phyloP scores from a whole-genome alignment of 1,284 basidiomycete species.

The Anthracocystis setariae region DNA sequence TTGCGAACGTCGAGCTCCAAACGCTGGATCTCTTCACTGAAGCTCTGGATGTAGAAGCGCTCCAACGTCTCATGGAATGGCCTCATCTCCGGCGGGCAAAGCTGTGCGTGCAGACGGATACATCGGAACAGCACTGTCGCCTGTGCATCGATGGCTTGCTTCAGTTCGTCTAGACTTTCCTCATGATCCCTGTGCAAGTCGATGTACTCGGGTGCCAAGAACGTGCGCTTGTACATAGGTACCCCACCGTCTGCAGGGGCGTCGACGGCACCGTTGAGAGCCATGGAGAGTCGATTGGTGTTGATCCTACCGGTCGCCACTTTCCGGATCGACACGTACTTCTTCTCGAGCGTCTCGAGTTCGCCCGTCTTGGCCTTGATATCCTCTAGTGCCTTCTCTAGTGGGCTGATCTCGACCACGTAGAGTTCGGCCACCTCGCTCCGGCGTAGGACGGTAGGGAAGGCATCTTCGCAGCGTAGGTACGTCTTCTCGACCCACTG shows the following conservation, averaged over 20 bases:
- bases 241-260: slow-evolving; percentile 81
- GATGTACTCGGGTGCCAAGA: slow-evolving; percentile 79
- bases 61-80: slow-evolving; percentile 90
- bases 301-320: slow-evolving; percentile 73
- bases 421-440: slow-evolving; percentile 85
- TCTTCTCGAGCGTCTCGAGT: slow-evolving; percentile 76
- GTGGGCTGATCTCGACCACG: slow-evolving; percentile 82
- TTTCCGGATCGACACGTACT: slow-evolving; percentile 81
- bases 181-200: slow-evolving; percentile 77
- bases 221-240: slow-evolving; percentile 71
- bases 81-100: slow-evolving; percentile 86
- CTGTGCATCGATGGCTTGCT: slow-evolving; percentile 77
- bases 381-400: slow-evolving; percentile 84
- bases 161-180: slow-evolving; percentile 77
- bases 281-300: slow-evolving; percentile 87
- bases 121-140: slow-evolving; percentile 83
- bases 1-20: slow-evolving; percentile 50
- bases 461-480: slow-evolving; percentile 76
- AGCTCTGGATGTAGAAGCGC: slow-evolving; percentile 86
- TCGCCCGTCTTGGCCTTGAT: slow-evolving; percentile 82
- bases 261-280: slow-evolving; percentile 86
- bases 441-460: slow-evolving; percentile 89
- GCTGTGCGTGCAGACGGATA: slow-evolving; percentile 80
- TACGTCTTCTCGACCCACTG: slow-evolving; percentile 81
- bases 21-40: slow-evolving; percentile 79